Base-by-base conservation (phyloP, 495 filamentous ascomycete genomes). In the Podospora conica region DNA sequence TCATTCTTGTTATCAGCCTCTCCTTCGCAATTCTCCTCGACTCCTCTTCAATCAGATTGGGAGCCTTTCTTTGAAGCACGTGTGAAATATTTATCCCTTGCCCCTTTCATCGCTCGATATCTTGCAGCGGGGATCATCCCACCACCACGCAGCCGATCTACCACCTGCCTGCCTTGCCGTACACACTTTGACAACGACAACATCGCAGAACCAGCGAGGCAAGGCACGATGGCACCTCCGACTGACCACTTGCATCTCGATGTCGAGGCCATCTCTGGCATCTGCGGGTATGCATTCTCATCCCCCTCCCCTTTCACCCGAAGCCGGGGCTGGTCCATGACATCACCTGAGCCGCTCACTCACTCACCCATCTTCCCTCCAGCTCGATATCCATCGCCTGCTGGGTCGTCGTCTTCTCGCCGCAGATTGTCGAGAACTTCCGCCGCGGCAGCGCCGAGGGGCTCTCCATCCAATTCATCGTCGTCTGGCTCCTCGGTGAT, bases 391-490 rank as follows among this genome's bases (percentile, higher is more conserved):
- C 91, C 24, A 96, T 98, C 71, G 92, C 93, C 55, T 97, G 93
- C 73, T 98, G 95, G 95, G 89, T 98, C 21, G 92, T 97, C 27
- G 95, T 98, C 48, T 98, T 96, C 81, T 93, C 93, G 0, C 95
- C 95, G 9, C 95, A 98, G 66, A 98, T 98, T 69, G 85, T 97
- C 69, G 92, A 96, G 73, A 97, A 97, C 72, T 97, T 97, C 78
- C 88, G 87, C 61, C 87, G 95, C 40, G 79, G 85, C 68, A 95
- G 91, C 31, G 92, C 93, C 55, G 91, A 97, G 73, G 95, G 92
- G 6, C 84, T 98, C 0, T 96, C 92, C 0, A 84, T 98, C 60
- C 84, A 90, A 27, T 98, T 98, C 77, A 84, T 98, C 69, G 83
- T 93, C 57, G 84, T 96, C 65, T 98, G 95, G 95, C 82, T 96